These are phyloP conservation scores for Saccharomyces uvarum DNA, from an alignment of 1,139 yeast genomes.

Conservation along the genomic window DNA sequence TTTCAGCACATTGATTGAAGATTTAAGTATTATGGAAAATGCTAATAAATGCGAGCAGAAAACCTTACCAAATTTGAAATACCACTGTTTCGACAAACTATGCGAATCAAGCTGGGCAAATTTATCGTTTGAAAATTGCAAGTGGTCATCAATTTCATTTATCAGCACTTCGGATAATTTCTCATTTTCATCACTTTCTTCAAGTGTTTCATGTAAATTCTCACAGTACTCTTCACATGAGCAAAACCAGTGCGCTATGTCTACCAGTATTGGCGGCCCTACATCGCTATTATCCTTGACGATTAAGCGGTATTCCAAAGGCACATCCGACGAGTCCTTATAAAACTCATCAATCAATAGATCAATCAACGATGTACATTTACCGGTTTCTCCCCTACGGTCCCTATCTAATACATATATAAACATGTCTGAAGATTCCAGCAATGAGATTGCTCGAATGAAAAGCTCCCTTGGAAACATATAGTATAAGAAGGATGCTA, in stretches of 20 bases:
- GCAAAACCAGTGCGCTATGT: constrained; percentile 28
- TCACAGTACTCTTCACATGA: constrained; percentile 27
- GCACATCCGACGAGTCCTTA: not conserved
- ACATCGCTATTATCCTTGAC: constrained; percentile 16
- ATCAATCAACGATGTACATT: not conserved
- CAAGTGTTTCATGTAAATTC: constrained; percentile 4
- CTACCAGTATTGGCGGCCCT: constrained; percentile 24
- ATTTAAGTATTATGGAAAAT: constrained; percentile 25
- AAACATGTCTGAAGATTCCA: constrained; percentile 29
- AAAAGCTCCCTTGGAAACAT: constrained; percentile 30
- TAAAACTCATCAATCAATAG: constrained; percentile 4
- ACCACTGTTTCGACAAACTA: constrained; percentile 23
- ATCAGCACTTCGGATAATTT: constrained; percentile 9
- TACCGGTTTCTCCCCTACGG: not conserved
- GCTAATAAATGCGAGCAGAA: constrained; percentile 31
- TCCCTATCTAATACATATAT: constrained; percentile 18
- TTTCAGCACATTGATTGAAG: constrained; percentile 16
- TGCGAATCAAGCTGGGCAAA: constrained; percentile 25
- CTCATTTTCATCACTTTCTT: not conserved
- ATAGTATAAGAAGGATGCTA: constrained; percentile 28
- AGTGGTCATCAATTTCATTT: constrained; percentile 15
- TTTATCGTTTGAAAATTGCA: constrained; percentile 21
- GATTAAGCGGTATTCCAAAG: constrained; percentile 14
- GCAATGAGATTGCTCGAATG: constrained; percentile 27
- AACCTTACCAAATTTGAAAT: constrained; percentile 19